Evolutionary conservation across 163 green algal species (phyloP).

Genomic region (Smithsoniella earleae): DNA sequence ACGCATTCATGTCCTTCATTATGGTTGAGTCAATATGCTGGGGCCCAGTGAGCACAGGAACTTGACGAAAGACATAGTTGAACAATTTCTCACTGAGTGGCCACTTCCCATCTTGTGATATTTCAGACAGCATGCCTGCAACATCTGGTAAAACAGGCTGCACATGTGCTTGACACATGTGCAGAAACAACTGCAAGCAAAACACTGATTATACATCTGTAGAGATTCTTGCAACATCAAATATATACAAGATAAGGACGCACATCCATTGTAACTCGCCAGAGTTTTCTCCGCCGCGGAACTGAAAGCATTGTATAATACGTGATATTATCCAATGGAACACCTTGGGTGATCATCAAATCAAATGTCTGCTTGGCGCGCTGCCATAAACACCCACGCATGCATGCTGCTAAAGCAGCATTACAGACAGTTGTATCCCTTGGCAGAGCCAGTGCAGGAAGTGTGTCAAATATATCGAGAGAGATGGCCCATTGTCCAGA

Average conservation of each 20-base stretch:
- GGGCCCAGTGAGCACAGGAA: neutral
- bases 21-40: constrained; percentile 23
- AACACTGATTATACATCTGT: too few relatives aligned
- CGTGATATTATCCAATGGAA: constrained; percentile 20
- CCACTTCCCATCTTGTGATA: constrained; percentile 26
- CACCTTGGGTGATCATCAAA: constrained; percentile 17
- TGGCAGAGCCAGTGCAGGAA: constrained; percentile 2
- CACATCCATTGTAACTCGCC: constrained; percentile 28
- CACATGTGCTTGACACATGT: constrained; percentile 26
- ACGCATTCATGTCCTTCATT: constrained; percentile 30
- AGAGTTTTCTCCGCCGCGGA: constrained; percentile 1
- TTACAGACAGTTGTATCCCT: constrained; percentile 20
- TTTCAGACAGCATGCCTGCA: constrained; percentile 26
- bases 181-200: constrained; percentile 10
- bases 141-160: constrained; percentile 21
- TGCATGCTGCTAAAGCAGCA: constrained; percentile 10
- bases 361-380: constrained; percentile 27
- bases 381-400: constrained; percentile 23
- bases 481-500: constrained; percentile 23
- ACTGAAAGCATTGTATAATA: constrained; percentile 30
- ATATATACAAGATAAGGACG: neutral
- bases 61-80: constrained; percentile 27
- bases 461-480: constrained; percentile 27
- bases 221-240: too few relatives aligned
- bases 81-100: constrained; percentile 21